Conservation (phyloP, 768 basidiomycete genomes). For the Termitomyces eurrhizus region DNA sequence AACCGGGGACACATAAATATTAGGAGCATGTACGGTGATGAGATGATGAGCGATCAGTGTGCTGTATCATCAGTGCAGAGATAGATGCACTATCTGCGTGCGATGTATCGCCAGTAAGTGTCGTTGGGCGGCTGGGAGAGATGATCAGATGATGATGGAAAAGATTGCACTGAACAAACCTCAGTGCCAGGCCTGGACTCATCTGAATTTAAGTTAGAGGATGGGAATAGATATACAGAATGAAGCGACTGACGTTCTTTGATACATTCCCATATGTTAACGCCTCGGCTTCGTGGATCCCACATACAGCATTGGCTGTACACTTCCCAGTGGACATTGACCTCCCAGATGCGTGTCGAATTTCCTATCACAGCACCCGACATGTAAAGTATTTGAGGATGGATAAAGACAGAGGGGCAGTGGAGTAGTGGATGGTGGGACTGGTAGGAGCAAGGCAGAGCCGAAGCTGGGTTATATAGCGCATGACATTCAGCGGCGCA, state of each 20-base stretch:
- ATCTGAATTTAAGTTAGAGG: conserved; percentile 35
- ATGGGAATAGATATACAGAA: neutral
- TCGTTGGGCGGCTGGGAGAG: conserved; percentile 34
- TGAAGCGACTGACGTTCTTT: conserved; percentile 51
- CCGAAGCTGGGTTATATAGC: conserved; percentile 16
- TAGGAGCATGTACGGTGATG: conserved; percentile 7
- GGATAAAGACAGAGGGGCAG: conserved; percentile 1
- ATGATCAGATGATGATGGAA: conserved; percentile 14
- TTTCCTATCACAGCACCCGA: conserved; percentile 52
- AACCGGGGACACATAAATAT: conserved; percentile 11
- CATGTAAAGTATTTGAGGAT: conserved; percentile 22
- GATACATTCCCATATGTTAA: conserved; percentile 76
- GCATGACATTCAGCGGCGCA: conserved; percentile 18
- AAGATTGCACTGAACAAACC: conserved; percentile 10
- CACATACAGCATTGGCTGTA: conserved; percentile 70
- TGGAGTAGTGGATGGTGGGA: neutral
- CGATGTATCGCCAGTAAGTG: conserved; percentile 45
- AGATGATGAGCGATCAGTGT: conserved; percentile 12
- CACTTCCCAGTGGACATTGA: conserved; percentile 59
- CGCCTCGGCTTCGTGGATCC: conserved; percentile 62
- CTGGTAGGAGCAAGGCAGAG: neutral
- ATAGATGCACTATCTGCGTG: conserved; percentile 31
- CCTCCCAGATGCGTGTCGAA: conserved; percentile 69
- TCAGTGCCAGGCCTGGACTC: conserved; percentile 52
- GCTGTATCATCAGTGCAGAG: neutral